Conservation (phyloP, 2,329 filamentous ascomycete genomes). For the Sarocladiaceae sp. region DNA sequence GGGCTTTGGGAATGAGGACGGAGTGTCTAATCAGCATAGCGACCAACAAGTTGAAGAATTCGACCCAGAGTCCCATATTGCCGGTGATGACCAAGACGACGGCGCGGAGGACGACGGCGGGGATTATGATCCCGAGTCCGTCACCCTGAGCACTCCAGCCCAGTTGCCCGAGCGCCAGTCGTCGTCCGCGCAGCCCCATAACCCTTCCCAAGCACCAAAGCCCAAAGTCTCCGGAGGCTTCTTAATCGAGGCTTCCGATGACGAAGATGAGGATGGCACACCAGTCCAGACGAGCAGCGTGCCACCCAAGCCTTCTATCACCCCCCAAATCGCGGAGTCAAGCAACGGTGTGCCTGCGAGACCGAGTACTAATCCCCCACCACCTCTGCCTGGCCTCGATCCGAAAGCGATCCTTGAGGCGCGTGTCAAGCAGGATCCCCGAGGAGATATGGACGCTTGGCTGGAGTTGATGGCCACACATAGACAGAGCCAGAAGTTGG, state of each 20-base stretch:
- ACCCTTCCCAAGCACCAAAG: constrained; percentile 34
- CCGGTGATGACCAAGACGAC: constrained; percentile 43
- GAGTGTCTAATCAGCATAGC: constrained; percentile 52
- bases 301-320: constrained; percentile 12
- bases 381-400: constrained; percentile 51
- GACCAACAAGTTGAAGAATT: constrained; percentile 50
- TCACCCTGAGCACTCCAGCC: constrained; percentile 38
- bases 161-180: constrained; percentile 29
- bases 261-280: constrained; percentile 25
- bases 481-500: constrained; percentile 73
- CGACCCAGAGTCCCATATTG: constrained; percentile 41
- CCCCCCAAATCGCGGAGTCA: constrained; percentile 19
- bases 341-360: constrained; percentile 16
- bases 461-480: constrained; percentile 80
- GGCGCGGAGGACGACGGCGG: constrained; percentile 45
- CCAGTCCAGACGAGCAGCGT: constrained; percentile 13
- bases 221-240: constrained; percentile 58
- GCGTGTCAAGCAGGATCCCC: constrained; percentile 85
- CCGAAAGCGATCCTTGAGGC: constrained; percentile 79
- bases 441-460: constrained; percentile 92
- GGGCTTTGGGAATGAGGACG: constrained; percentile 51
- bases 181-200: constrained; percentile 23
- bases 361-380: constrained; percentile 16
- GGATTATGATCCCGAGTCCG: constrained; percentile 56
- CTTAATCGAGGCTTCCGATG: constrained; percentile 56